These are phyloP conservation scores for Prunus salicina DNA, from an alignment of 306 rosid species.

Conservation along the genomic window DNA sequence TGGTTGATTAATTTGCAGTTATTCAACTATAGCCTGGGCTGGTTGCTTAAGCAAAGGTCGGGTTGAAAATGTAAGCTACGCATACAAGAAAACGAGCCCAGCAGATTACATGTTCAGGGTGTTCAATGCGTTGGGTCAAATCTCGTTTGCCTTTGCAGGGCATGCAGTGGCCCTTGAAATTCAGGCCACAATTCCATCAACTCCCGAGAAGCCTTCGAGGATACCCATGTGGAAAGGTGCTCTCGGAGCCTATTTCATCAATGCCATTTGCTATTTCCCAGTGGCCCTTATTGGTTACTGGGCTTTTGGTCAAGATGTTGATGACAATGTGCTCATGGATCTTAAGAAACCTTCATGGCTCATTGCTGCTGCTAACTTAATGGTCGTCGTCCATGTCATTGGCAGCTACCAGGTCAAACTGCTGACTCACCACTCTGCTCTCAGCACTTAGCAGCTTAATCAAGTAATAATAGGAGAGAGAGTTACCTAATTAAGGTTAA, in stretches of 20 bases:
- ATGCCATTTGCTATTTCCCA: slow-evolving; percentile 87
- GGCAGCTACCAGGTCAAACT: slow-evolving; percentile 86
- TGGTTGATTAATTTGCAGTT: slow-evolving; percentile 45
- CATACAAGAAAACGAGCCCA: slow-evolving; percentile 55
- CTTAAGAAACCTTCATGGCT: slow-evolving; percentile 81
- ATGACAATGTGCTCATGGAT: slow-evolving; percentile 64
- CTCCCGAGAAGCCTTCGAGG: slow-evolving; percentile 77
- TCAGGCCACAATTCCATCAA: slow-evolving; percentile 94
- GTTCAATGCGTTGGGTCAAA: slow-evolving; percentile 83
- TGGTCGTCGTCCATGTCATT: slow-evolving; percentile 86
- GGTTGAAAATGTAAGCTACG: slow-evolving; percentile 71
- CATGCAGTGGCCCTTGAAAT: slow-evolving; percentile 91
- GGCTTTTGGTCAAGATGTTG: slow-evolving; percentile 85
- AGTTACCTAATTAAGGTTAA: neutral
- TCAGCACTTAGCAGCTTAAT: too few species aligned
- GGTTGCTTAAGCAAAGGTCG: slow-evolving; percentile 62
- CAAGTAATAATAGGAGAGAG: too few species aligned
- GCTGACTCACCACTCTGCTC: neutral
- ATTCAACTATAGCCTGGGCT: slow-evolving; percentile 92
- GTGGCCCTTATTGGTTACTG: slow-evolving; percentile 86
- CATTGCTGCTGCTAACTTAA: slow-evolving; percentile 83
- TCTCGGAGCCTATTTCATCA: slow-evolving; percentile 70
- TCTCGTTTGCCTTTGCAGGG: slow-evolving; percentile 92
- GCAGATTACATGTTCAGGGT: slow-evolving; percentile 59
- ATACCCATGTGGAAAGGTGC: slow-evolving; percentile 91